Percentiles rank a stretch among this genome's conserved stretches.
Conservation (phyloP, 192 early-diverging fungal species). For the Umbelopsis ramanniana region DNA sequence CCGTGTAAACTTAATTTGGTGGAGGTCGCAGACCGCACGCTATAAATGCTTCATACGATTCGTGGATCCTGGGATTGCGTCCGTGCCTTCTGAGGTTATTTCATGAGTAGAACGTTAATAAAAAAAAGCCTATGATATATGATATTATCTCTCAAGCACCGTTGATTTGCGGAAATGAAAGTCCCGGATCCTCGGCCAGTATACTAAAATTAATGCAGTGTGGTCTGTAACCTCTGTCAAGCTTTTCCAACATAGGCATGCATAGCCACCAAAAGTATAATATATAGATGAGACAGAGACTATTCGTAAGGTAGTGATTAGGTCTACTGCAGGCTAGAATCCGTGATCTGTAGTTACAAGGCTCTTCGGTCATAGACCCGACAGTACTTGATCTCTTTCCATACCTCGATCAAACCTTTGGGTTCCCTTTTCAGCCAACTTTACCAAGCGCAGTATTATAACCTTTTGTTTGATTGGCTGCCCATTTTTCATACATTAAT, state of each 20-base stretch:
- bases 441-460: too few species aligned
- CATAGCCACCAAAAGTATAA: constrained; percentile 3
- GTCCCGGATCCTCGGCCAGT: constrained; percentile 10
- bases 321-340: too few species aligned
- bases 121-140: constrained; percentile 7
- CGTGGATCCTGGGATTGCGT: constrained; percentile 10
- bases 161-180: constrained; percentile 1
- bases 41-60: constrained; percentile 7
- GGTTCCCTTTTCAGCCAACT: too few species aligned
- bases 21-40: constrained; percentile 7
- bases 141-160: constrained; percentile 1
- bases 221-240: constrained; percentile 7
- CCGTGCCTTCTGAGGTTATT: neutral
- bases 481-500: neutral
- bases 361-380: too few species aligned
- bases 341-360: too few species aligned
- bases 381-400: too few species aligned
- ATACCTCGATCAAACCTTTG: too few species aligned
- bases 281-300: too few species aligned
- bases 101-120: constrained; percentile 8
- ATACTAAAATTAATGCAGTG: neutral
- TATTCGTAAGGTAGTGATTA: too few species aligned
- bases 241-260: constrained; percentile 7
- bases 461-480: too few species aligned
- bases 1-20: constrained; percentile 3